Percentiles rank a stretch among this genome's conserved stretches.
Conservation (phyloP, 495 filamentous ascomycete genomes). For the Cercophora scortea region DNA sequence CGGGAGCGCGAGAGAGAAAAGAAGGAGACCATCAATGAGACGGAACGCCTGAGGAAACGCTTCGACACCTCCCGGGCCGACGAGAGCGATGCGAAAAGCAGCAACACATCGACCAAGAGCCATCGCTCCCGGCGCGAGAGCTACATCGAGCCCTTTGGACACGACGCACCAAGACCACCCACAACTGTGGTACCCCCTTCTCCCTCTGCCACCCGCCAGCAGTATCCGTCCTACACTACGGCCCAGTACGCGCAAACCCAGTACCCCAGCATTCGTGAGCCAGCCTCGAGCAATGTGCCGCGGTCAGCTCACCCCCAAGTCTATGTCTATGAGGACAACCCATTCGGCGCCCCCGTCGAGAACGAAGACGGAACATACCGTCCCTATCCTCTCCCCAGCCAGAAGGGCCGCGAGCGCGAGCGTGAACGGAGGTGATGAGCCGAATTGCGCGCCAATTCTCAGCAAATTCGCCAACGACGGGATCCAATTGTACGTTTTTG, state of each 20-base stretch:
- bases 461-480: neutral
- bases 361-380: constrained; percentile 1
- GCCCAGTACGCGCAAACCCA: constrained; percentile 8
- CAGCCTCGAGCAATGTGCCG: neutral
- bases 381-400: too few relatives aligned
- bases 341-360: constrained; percentile 4
- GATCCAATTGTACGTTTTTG: neutral
- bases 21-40: constrained; percentile 8
- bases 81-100: constrained; percentile 25
- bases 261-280: constrained; percentile 15
- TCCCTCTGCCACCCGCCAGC: constrained; percentile 1
- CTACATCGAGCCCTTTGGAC: constrained; percentile 30
- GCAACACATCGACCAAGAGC: constrained; percentile 8
- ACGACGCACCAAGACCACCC: constrained; percentile 17
- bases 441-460: constrained; percentile 1
- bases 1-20: constrained; percentile 11
- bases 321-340: constrained; percentile 12
- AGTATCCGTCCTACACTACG: constrained; percentile 9
- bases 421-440: neutral
- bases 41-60: constrained; percentile 20
- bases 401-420: neutral
- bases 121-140: constrained; percentile 18
- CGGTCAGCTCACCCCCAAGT: constrained; percentile 19
- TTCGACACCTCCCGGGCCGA: constrained; percentile 16
- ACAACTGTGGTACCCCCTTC: constrained; percentile 7